A percentile compares a stretch with the other conserved stretches of the same genome.
These are phyloP conservation scores for Thalassiosira livingstoniorum DNA, from an alignment of 352 stramenopile genomes.

Conservation along the genomic window DNA sequence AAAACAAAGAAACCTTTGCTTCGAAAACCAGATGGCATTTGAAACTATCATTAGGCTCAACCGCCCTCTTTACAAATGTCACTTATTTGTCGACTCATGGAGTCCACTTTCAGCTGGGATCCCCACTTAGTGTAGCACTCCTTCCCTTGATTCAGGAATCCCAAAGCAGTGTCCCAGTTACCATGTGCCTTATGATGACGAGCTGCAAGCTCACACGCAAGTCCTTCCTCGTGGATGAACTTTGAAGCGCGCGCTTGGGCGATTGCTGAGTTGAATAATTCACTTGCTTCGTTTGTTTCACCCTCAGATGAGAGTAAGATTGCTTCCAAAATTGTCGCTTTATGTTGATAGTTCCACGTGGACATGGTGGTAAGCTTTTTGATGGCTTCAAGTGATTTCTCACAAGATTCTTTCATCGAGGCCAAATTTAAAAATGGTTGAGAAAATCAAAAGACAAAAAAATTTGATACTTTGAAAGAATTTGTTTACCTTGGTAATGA, in stretches of 20 bases:
- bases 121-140: constrained; percentile 47
- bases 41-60: no score
- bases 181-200: constrained; percentile 40
- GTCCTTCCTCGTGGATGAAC: constrained; percentile 52
- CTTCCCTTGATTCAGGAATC: constrained; percentile 27
- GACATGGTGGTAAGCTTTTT: constrained; percentile 6
- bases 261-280: constrained; percentile 40
- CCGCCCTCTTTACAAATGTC: no score
- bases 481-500: constrained; percentile 9
- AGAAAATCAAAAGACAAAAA: no score
- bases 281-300: constrained; percentile 36
- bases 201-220: constrained; percentile 49
- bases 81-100: no score
- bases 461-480: no score
- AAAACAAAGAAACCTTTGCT: no score
- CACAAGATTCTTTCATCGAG: constrained; percentile 19
- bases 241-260: constrained; percentile 28
- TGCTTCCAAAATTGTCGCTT: constrained; percentile 45
- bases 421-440: no score
- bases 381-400: constrained; percentile 22
- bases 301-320: constrained; percentile 31
- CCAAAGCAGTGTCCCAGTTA: constrained; percentile 13
- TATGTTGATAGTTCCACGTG: constrained; percentile 46
- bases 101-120: constrained; percentile 23
- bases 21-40: no score